phyloP scores from a whole-genome alignment of 1,284 basidiomycete species.

The Leccinum variabile region DNA sequence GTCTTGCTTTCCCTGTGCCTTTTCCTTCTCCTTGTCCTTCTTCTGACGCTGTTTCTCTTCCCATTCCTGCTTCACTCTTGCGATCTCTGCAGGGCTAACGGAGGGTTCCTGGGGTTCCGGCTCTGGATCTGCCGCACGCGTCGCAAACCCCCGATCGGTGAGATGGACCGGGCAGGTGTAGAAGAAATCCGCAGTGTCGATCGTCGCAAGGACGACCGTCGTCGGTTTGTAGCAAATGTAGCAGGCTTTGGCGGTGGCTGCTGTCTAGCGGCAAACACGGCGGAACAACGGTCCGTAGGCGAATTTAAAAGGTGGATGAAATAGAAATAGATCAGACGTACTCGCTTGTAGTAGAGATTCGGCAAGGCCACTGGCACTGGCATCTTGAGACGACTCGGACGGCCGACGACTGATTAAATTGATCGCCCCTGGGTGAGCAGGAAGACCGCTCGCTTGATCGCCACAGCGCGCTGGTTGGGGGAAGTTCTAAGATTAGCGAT shows the following conservation, averaged over 20 bases:
- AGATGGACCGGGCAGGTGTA: conserved; percentile 73
- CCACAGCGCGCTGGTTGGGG: background rate
- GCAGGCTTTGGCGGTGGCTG: conserved; percentile 67
- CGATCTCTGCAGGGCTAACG: conserved; percentile 66
- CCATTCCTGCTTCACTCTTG: conserved; percentile 74
- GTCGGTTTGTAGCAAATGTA: conserved; percentile 75
- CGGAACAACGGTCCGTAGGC: background rate
- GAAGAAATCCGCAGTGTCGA: conserved; percentile 72
- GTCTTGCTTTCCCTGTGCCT: conserved; percentile 43
- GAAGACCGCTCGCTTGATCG: background rate
- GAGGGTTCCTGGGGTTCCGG: conserved; percentile 42
- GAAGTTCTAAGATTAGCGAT: background rate
- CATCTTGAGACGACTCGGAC: conserved; percentile 26
- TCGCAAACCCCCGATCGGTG: conserved; percentile 68
- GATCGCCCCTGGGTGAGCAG: background rate
- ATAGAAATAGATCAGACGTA: conserved; percentile 37
- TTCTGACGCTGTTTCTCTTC: conserved; percentile 69
- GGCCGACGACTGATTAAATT: background rate
- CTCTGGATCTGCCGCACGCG: conserved; percentile 46
- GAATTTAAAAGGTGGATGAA: background rate
- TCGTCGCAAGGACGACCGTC: conserved; percentile 70
- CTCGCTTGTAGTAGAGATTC: conserved; percentile 80
- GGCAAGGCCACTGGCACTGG: conserved; percentile 60
- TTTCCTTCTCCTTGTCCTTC: conserved; percentile 47
- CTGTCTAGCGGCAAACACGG: conserved; percentile 46